Percentiles rank a stretch among this genome's conserved stretches.
These are phyloP conservation scores for Amanita brunnescens DNA, from an alignment of 768 basidiomycete genomes.

Conservation along the genomic window DNA sequence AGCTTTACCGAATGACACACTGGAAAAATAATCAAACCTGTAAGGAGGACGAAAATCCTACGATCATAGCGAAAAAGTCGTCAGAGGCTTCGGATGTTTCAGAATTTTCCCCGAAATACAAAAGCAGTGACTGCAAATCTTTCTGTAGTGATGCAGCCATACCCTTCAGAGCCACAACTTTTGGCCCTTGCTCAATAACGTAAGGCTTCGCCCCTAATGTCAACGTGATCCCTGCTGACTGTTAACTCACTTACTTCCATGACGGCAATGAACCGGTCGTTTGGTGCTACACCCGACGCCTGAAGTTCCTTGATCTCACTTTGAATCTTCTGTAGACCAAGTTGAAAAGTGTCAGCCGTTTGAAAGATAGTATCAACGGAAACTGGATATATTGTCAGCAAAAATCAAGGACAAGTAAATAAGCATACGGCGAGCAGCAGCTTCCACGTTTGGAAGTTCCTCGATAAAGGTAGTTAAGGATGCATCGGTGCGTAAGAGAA, in stretches of 20 bases:
- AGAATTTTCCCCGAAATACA: conserved; percentile 73
- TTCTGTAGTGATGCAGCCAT: conserved; percentile 48
- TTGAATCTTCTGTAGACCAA: conserved; percentile 48
- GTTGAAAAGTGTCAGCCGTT: conserved; percentile 46
- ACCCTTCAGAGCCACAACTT: conserved; percentile 57
- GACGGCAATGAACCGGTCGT: conserved; percentile 56
- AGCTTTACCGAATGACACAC: background rate
- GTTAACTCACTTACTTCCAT: conserved; percentile 49
- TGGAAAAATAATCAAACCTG: conserved; percentile 35
- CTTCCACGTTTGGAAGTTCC: conserved; percentile 73
- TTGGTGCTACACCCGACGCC: conserved; percentile 18
- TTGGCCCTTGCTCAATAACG: conserved; percentile 35
- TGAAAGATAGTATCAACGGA: conserved; percentile 61
- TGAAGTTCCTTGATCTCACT: conserved; percentile 43
- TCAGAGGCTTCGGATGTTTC: conserved; percentile 59
- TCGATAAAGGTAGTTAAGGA: conserved; percentile 63
- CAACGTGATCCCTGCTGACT: background rate
- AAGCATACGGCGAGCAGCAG: conserved; percentile 67
- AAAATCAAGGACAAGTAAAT: background rate
- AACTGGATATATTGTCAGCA: conserved; percentile 33
- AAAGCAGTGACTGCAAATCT: conserved; percentile 52
- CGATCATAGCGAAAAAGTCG: conserved; percentile 70
- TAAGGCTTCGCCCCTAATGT: conserved; percentile 31
- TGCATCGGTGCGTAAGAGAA: conserved; percentile 61
- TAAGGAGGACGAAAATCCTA: conserved; percentile 66